These are phyloP conservation scores for Dictyostelium intermedium DNA, from an alignment of 78 protist genomes.

Conservation along the genomic window DNA sequence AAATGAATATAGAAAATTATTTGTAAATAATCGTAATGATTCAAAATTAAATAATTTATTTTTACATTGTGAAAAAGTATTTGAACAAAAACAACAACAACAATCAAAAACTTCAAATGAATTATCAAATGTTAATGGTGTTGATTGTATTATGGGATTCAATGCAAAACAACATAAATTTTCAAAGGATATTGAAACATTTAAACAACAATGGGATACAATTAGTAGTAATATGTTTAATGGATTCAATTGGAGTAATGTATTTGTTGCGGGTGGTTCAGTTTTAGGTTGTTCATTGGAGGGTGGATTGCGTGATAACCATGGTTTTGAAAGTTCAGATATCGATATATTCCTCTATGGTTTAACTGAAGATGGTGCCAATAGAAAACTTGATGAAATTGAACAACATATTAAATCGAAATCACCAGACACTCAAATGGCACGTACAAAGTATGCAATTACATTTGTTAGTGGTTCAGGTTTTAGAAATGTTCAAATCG, in stretches of 20 bases:
- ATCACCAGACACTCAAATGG: not conserved
- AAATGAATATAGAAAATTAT: slow-evolving; percentile 15
- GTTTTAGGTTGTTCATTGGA: slow-evolving; percentile 56
- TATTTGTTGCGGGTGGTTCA: slow-evolving; percentile 89
- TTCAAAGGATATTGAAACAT: not conserved
- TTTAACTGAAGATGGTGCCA: slow-evolving; percentile 39
- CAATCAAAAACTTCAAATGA: not conserved
- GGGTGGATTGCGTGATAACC: not conserved
- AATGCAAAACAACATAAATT: not conserved
- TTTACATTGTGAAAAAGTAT: not conserved
- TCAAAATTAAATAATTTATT: not conserved
- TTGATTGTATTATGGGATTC: slow-evolving; percentile 7
- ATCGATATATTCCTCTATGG: slow-evolving; percentile 84
- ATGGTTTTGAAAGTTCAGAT: slow-evolving; percentile 38
- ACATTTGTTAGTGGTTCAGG: slow-evolving; percentile 45
- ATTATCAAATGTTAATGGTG: not conserved
- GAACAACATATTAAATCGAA: not conserved
- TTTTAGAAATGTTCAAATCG: slow-evolving; percentile 75
- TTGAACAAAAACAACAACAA: no score
- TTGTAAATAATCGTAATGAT: not conserved
- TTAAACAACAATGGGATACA: slow-evolving; percentile 19
- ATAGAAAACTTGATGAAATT: slow-evolving; percentile 19
- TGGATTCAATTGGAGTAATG: slow-evolving; percentile 76
- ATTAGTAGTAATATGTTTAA: slow-evolving; percentile 41
- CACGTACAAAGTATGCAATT: slow-evolving; percentile 72